A percentile compares a stretch with the other conserved stretches of the same genome.
These are phyloP conservation scores for Linnemannia elongata DNA, from an alignment of 192 early-diverging fungal genomes.

Conservation along the genomic window DNA sequence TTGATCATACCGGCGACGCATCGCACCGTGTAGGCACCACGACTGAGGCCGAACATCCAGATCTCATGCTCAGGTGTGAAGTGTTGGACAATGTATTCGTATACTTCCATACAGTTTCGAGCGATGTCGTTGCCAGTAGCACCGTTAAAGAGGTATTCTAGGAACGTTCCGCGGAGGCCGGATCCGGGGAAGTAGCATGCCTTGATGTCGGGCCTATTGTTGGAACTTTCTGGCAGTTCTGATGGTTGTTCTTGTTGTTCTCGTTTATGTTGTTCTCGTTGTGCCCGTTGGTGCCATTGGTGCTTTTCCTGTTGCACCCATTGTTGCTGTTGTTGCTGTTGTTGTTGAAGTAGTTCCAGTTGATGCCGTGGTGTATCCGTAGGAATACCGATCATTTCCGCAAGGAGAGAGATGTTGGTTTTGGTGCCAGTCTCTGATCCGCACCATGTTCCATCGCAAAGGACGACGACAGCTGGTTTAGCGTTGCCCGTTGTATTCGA, in stretches of 20 bases:
- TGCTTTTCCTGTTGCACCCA: not conserved
- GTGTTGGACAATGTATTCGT: conserved; percentile 18
- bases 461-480: conserved; percentile 3
- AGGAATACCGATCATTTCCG: conserved; percentile 10
- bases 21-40: conserved; percentile 31
- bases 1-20: conserved; percentile 39
- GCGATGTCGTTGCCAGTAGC: conserved; percentile 8
- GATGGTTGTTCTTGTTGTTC: not conserved
- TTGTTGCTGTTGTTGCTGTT: not conserved
- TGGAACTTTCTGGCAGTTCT: too few species aligned
- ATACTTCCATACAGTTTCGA: conserved; percentile 5
- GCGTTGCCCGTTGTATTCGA: too few species aligned
- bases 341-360: not conserved
- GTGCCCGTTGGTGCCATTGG: not conserved
- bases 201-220: not conserved
- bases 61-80: conserved; percentile 30
- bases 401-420: conserved; percentile 28
- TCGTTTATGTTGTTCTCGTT: too few species aligned
- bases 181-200: conserved; percentile 19
- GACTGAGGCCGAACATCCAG: conserved; percentile 55
- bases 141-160: conserved; percentile 15
- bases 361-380: not conserved
- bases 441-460: conserved; percentile 35
- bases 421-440: conserved; percentile 18
- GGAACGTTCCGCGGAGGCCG: conserved; percentile 13